A percentile compares a stretch with the other conserved stretches of the same genome.
These are phyloP conservation scores for Apophysomyces ossiformis DNA, from an alignment of 371 early-diverging fungal genomes.

Conservation along the genomic window DNA sequence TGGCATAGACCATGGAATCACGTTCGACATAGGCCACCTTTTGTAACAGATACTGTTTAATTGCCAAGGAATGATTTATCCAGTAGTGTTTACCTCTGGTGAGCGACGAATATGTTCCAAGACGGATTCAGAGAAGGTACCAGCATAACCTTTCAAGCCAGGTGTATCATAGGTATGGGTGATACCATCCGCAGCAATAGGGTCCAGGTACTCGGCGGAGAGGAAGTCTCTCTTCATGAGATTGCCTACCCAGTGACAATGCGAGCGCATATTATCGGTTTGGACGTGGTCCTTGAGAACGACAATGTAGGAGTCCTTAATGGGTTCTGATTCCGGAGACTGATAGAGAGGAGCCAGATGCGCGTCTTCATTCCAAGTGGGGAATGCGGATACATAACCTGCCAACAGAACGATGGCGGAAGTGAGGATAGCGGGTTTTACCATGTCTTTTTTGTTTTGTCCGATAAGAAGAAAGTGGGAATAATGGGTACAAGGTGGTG, in stretches of 20 bases:
- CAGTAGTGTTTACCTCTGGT: slow-evolving; percentile 37
- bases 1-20: slow-evolving; percentile 83
- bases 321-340: slow-evolving; percentile 63
- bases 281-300: slow-evolving; percentile 72
- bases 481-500: background rate
- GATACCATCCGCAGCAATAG: slow-evolving; percentile 54
- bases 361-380: slow-evolving; percentile 13
- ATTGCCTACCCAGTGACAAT: slow-evolving; percentile 37
- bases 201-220: slow-evolving; percentile 26
- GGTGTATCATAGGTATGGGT: slow-evolving; percentile 76
- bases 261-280: slow-evolving; percentile 27
- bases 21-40: slow-evolving; percentile 86
- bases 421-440: slow-evolving; percentile 18
- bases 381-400: slow-evolving; percentile 19
- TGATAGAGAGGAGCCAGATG: slow-evolving; percentile 68
- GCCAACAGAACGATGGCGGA: slow-evolving; percentile 24
- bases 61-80: background rate
- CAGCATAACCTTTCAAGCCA: slow-evolving; percentile 81
- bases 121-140: slow-evolving; percentile 69
- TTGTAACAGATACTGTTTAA: background rate
- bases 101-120: slow-evolving; percentile 72
- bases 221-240: slow-evolving; percentile 17
- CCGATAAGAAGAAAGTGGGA: background rate
- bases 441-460: background rate
- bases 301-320: slow-evolving; percentile 85